Conservation (phyloP, 768 basidiomycete genomes). For the Plicaturopsis crispa region DNA sequence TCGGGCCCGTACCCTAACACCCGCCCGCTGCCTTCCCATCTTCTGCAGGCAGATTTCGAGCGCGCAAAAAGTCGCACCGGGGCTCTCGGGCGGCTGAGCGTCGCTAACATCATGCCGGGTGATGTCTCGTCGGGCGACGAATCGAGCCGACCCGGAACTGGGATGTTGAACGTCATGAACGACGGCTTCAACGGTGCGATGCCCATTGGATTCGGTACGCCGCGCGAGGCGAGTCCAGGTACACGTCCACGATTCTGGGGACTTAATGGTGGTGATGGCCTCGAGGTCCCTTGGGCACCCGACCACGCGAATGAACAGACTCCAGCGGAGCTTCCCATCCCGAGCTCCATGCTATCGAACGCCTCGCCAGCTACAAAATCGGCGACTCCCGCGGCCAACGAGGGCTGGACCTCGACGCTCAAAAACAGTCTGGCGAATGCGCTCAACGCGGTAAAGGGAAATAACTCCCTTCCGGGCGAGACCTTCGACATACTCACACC, state of each 20-base stretch:
- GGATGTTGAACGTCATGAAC: slow-evolving; percentile 10
- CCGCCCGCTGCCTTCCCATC: slow-evolving; percentile 22
- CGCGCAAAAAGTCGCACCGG: too few species aligned
- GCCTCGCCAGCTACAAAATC: slow-evolving; percentile 11
- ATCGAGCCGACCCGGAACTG: slow-evolving; percentile 18
- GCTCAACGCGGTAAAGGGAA: too few species aligned
- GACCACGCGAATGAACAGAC: too few species aligned
- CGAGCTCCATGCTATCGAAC: too few species aligned
- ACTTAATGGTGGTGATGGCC: slow-evolving; percentile 21
- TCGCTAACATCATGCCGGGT: slow-evolving; percentile 41
- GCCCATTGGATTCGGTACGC: too few species aligned
- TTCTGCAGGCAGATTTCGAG: too few species aligned
- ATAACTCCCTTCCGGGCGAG: too few species aligned
- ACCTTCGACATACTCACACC: slow-evolving; percentile 17
- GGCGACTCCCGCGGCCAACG: slow-evolving; percentile 5
- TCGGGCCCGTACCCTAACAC: slow-evolving; percentile 14
- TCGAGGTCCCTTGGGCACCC: slow-evolving; percentile 24
- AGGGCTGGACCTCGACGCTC: slow-evolving; percentile 35
- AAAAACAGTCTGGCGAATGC: too few species aligned
- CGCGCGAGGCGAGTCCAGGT: slow-evolving; percentile 7
- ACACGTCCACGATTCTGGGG: slow-evolving; percentile 24
- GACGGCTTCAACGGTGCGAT: too few species aligned
- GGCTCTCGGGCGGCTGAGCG: slow-evolving; percentile 36
- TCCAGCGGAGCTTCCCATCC: slow-evolving; percentile 25
- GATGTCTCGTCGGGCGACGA: slow-evolving; percentile 30